A percentile compares a stretch with the other conserved stretches of the same genome.
These are phyloP conservation scores for Canna indica DNA, from an alignment of 176 grass and related monocot species.

Conservation along the genomic window DNA sequence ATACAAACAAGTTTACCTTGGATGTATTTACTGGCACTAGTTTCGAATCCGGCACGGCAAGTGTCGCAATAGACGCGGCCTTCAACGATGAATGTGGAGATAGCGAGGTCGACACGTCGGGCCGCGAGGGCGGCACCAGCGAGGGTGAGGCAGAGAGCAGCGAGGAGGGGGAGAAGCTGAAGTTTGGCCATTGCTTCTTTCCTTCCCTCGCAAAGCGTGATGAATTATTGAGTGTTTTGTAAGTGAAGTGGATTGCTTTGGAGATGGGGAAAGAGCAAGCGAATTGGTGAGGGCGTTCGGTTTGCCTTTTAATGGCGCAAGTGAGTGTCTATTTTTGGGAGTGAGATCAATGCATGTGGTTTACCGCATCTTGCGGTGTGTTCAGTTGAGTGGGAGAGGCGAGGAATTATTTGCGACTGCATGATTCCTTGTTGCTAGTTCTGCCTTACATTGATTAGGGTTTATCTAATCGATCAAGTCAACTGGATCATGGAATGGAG, in stretches of 20 bases:
- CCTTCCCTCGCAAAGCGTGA: neutral
- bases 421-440: neutral
- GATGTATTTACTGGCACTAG: neutral
- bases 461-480: too few relatives aligned
- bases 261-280: neutral
- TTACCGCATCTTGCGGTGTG: neutral
- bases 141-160: neutral
- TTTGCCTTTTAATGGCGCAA: too few relatives aligned
- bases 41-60: neutral
- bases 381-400: too few relatives aligned
- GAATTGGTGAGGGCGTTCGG: neutral
- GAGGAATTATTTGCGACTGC: too few relatives aligned
- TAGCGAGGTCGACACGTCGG: neutral
- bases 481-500: too few relatives aligned
- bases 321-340: too few relatives aligned
- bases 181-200: neutral
- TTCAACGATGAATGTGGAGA: neutral
- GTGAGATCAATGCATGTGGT: too few relatives aligned
- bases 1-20: neutral
- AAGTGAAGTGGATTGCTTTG: neutral
- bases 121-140: neutral
- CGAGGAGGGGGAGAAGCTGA: neutral
- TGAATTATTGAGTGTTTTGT: neutral
- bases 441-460: neutral
- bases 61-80: slow-evolving; percentile 1